A percentile compares a stretch with the other conserved stretches of the same genome.
These are phyloP conservation scores for Grosmannia clavigera DNA, from an alignment of 2,329 filamentous ascomycete species.

Conservation along the genomic window DNA sequence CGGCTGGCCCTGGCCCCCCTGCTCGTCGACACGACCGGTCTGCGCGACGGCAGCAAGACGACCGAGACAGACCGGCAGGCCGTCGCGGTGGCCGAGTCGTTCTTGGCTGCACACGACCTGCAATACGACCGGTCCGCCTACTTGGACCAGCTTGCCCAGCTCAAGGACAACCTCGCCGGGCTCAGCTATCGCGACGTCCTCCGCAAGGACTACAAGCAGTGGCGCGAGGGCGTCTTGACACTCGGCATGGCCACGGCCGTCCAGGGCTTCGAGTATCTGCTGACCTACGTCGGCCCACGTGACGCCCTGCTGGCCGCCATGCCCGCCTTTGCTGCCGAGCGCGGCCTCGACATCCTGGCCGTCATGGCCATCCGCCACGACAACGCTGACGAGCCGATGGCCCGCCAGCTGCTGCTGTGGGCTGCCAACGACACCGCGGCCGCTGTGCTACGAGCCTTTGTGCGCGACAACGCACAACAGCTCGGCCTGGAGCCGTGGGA, in stretches of 20 bases:
- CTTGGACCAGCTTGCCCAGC: slow-evolving; percentile 44
- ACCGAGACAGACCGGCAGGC: slow-evolving; percentile 47
- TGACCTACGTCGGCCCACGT: slow-evolving; percentile 36
- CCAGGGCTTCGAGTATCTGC: slow-evolving; percentile 30
- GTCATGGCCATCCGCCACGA: slow-evolving; percentile 56
- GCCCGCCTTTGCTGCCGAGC: slow-evolving; percentile 40
- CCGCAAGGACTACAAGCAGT: slow-evolving; percentile 77
- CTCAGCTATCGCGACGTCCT: slow-evolving; percentile 55
- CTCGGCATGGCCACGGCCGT: slow-evolving; percentile 22
- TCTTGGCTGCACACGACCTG: slow-evolving; percentile 15
- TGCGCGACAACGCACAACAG: slow-evolving; percentile 26
- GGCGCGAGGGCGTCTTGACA: slow-evolving; percentile 31
- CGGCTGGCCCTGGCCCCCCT: slow-evolving; percentile 57
- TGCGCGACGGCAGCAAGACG: slow-evolving; percentile 51
- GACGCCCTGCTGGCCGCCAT: slow-evolving; percentile 35
- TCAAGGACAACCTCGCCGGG: slow-evolving; percentile 54
- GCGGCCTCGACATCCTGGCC: slow-evolving; percentile 46
- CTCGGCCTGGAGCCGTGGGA: slow-evolving; percentile 46
- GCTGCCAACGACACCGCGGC: slow-evolving; percentile 38
- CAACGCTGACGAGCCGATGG: slow-evolving; percentile 36
- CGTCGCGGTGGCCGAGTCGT: slow-evolving; percentile 44
- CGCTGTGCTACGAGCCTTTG: slow-evolving; percentile 43
- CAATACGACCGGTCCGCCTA: slow-evolving; percentile 42
- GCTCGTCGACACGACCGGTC: slow-evolving; percentile 59
- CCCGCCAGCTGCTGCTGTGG: slow-evolving; percentile 57